phyloP scores from a whole-genome alignment of 2,329 filamentous ascomycete species.

The Metarhizium guizhouense region DNA sequence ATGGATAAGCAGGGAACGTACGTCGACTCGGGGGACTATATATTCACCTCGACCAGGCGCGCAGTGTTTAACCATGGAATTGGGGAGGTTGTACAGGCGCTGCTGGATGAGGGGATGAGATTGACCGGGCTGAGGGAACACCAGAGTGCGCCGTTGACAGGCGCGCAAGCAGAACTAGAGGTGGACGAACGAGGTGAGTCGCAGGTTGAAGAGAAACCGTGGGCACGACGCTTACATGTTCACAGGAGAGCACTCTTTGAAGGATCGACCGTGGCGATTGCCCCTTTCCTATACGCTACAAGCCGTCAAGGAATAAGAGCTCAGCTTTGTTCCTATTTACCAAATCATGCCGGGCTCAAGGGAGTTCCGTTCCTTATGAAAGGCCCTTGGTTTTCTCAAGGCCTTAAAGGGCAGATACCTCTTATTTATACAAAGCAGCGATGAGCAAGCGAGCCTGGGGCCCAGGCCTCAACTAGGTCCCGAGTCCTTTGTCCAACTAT shows the following conservation, averaged over 20 bases:
- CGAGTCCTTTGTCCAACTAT: too few species aligned
- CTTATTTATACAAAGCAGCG: too few species aligned
- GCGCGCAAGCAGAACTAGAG: constrained; percentile 5
- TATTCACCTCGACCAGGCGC: not conserved
- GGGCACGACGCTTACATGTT: too few species aligned
- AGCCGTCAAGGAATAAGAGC: constrained; percentile 6
- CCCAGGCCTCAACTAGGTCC: too few species aligned
- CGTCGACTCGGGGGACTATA: constrained; percentile 1
- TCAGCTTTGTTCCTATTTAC: too few species aligned
- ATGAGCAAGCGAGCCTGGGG: too few species aligned
- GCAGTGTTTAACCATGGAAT: constrained; percentile 11
- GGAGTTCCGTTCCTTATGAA: too few species aligned
- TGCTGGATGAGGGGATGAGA: constrained; percentile 6
- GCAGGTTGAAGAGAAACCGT: not conserved
- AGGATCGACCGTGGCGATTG: constrained; percentile 6
- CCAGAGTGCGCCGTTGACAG: constrained; percentile 8
- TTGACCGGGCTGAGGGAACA: constrained; percentile 9
- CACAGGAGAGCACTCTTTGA: constrained; percentile 7
- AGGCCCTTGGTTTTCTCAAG: too few species aligned
- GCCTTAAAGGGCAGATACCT: too few species aligned
- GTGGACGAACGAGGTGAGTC: constrained; percentile 6
- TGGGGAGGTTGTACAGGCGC: constrained; percentile 10
- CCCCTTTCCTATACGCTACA: constrained; percentile 9
- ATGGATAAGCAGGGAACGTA: constrained; percentile 6
- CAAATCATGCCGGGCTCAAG: not conserved